Percentiles rank a stretch among this genome's conserved stretches.
Conservation (phyloP, 768 basidiomycete genomes). For the Suillus discolor region DNA sequence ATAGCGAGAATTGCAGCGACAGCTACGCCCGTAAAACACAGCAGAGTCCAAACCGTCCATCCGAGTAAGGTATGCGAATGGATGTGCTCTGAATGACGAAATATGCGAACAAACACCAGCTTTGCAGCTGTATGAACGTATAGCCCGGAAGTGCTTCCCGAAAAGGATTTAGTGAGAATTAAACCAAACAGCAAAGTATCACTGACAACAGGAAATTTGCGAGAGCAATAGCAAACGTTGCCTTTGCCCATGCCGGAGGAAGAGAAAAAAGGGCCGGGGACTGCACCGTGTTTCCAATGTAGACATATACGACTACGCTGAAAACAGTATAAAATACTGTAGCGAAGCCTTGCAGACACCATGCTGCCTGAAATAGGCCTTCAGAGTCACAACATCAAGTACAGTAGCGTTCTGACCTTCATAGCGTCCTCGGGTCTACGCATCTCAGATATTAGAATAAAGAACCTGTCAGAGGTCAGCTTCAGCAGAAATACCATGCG, state of each 20-base stretch:
- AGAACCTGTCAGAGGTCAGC: constrained; percentile 45
- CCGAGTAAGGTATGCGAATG: constrained; percentile 53
- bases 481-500: background rate
- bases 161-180: background rate
- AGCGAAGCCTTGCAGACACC: constrained; percentile 54
- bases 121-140: constrained; percentile 57
- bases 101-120: constrained; percentile 53
- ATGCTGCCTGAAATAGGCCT: constrained; percentile 43
- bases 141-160: constrained; percentile 43
- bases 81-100: constrained; percentile 50
- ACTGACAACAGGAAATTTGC: constrained; percentile 53
- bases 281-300: constrained; percentile 47
- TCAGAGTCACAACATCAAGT: background rate
- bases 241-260: constrained; percentile 51
- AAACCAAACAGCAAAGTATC: background rate
- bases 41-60: constrained; percentile 47
- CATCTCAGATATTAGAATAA: constrained; percentile 63
- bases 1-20: constrained; percentile 50
- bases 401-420: constrained; percentile 40
- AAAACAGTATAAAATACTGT: constrained; percentile 55
- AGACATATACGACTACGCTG: constrained; percentile 45
- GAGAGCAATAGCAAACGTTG: constrained; percentile 49
- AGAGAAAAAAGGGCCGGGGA: constrained; percentile 52
- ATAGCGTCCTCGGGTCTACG: constrained; percentile 51
- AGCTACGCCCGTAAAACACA: constrained; percentile 40